Base-by-base conservation (phyloP, 1,139 yeast species). In the Geotrichum reessii region DNA sequence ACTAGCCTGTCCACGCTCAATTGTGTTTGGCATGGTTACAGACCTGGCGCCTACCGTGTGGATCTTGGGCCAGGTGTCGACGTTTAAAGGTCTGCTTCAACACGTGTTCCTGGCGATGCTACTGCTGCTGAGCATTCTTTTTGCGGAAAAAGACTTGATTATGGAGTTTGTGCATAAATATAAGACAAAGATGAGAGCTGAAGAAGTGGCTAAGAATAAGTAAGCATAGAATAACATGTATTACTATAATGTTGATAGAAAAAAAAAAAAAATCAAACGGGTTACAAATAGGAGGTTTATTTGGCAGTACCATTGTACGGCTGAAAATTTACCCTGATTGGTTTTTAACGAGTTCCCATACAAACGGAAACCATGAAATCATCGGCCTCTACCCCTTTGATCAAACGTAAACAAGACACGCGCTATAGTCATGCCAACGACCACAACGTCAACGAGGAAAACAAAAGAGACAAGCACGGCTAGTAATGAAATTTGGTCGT, bases 401-500 rank as follows among this genome's bases (percentile, higher is more conserved):
- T 14, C 44, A n/a, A 37, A 37, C 44, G 44, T 37, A 37, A 37
- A 37, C 44, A 37, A 37, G n/a, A 19, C 44, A n/a, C 44, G 7
- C 44, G 17, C 17, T 14, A 17, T 37, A n/a, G n/a, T 14, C 21
- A 37, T 37, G 44, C 44, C 44, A 37, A 17, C 44, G 44, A n/a
- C 44, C 7, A 37, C 44, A 37, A 37, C 44, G 1, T 14, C 42
- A 14, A 37, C 44, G 9, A 37, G 44, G 19, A 37, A 17, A 37
- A 37, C 44, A 8, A 17, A 17, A 37, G 19, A 17, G 5, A 12
- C 44, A 17, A 17, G 44, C 19, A 14, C 19, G 19, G 9, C 21
- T 17, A 27, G 24, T 17, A 44, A 22, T 50, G 62, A 56, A 19
- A 58, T 64, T 52, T 64, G 67, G 67, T 57, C 65, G 47, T 55